A percentile compares a stretch with the other conserved stretches of the same genome.
Conservation (phyloP, 345 rosid species). For the Turnera subulata region DNA sequence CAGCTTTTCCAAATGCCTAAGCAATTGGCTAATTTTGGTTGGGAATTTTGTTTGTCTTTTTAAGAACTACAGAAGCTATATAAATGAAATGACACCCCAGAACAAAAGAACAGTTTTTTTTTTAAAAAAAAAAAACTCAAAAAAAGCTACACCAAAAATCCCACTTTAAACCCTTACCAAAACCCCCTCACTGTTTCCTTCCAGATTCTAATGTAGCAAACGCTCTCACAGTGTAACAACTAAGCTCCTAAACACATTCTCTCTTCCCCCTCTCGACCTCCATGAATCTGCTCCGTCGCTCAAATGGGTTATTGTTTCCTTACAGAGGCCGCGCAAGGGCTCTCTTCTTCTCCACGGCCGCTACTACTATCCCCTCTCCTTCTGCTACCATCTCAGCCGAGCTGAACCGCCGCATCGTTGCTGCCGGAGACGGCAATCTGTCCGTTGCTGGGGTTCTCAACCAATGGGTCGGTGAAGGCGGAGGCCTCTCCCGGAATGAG, state of each 20-base stretch:
- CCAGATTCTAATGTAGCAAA: too few species aligned
- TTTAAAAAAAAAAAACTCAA: too few species aligned
- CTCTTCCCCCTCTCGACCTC: background rate
- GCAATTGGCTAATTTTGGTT: too few species aligned
- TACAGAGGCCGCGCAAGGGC: background rate
- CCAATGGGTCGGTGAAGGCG: conserved; percentile 26
- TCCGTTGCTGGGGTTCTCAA: conserved; percentile 24
- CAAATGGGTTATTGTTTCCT: background rate
- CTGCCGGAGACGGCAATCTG: conserved; percentile 10
- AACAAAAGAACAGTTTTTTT: too few species aligned
- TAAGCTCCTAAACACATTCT: background rate
- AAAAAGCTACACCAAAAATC: too few species aligned
- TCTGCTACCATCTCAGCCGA: background rate
- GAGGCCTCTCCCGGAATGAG: background rate
- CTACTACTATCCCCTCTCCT: background rate
- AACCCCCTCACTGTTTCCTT: too few species aligned
- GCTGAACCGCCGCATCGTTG: background rate
- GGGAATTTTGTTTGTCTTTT: too few species aligned
- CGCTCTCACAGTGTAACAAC: background rate
- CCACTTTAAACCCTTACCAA: too few species aligned
- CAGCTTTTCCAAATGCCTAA: too few species aligned
- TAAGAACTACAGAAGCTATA: too few species aligned
- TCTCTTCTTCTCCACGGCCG: background rate
- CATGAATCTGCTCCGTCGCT: background rate
- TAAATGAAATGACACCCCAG: too few species aligned